Percentiles rank a stretch among this genome's conserved stretches.
These are phyloP conservation scores for Zoysia japonica DNA, from an alignment of 176 grass and related monocot genomes.

Conservation along the genomic window DNA sequence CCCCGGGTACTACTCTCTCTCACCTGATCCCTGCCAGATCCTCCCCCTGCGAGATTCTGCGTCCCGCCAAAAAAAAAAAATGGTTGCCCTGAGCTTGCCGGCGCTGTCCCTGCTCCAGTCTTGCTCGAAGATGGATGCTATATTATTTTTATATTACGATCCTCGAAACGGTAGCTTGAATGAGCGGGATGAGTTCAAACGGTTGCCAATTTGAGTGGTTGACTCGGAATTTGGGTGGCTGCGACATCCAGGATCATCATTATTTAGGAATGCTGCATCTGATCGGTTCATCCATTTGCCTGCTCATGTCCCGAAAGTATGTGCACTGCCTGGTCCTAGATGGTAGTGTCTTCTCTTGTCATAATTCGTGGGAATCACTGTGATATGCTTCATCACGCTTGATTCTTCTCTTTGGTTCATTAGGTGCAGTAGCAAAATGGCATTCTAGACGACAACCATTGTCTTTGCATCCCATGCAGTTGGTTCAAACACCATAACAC, in stretches of 20 bases:
- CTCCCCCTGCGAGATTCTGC: not conserved
- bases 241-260: not conserved
- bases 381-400: constrained; percentile 3
- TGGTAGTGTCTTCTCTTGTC: not conserved
- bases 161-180: not conserved
- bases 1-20: constrained; percentile 50
- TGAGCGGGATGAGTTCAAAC: not conserved
- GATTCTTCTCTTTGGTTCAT: not conserved
- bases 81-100: not conserved
- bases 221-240: not conserved
- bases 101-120: not conserved
- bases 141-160: constrained; percentile 14
- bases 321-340: not conserved
- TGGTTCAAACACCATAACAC: not conserved
- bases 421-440: not conserved
- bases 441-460: not conserved
- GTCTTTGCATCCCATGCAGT: not conserved
- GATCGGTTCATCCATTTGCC: not conserved
- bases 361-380: not conserved
- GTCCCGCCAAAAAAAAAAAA: too few relatives aligned
- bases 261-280: constrained; percentile 21
- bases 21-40: not conserved
- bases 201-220: not conserved
- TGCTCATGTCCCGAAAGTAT: not conserved
- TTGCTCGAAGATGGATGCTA: not conserved